These are phyloP conservation scores for Hirsutella thompsonii DNA, from an alignment of 2,329 filamentous ascomycete species.

Conservation along the genomic window DNA sequence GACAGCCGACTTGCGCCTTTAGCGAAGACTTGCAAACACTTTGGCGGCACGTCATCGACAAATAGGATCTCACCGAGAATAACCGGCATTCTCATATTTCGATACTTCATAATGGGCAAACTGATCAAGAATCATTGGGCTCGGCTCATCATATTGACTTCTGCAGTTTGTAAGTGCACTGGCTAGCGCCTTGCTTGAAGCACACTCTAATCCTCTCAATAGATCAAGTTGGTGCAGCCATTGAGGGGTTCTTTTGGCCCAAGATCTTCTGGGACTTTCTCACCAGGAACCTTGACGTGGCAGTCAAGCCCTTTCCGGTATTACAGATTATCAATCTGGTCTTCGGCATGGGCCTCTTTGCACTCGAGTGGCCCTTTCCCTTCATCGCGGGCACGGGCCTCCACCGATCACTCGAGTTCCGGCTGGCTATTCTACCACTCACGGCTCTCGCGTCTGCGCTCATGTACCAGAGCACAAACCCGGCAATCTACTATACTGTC, in stretches of 20 bases:
- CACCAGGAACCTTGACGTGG: constrained; percentile 76
- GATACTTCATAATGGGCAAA: constrained; percentile 60
- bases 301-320: constrained; percentile 76
- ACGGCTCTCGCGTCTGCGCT: constrained; percentile 61
- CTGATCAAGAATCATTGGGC: constrained; percentile 99
- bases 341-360: constrained; percentile 63
- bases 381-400: constrained; percentile 64
- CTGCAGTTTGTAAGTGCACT: constrained; percentile 53
- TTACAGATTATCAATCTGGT: constrained; percentile 85
- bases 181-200: neutral
- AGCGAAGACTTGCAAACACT: neutral
- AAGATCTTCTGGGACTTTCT: constrained; percentile 98
- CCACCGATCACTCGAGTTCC: constrained; percentile 78
- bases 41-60: neutral
- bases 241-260: constrained; percentile 93
- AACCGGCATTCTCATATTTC: neutral
- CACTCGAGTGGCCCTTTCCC: constrained; percentile 82
- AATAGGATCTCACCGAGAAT: neutral
- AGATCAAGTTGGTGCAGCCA: constrained; percentile 78
- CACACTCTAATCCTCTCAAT: constrained; percentile 13
- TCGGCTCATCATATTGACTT: constrained; percentile 80
- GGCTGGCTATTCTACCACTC: constrained; percentile 72
- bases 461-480: constrained; percentile 85
- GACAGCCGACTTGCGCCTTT: no score
- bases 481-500: constrained; percentile 82